A percentile compares a stretch with the other conserved stretches of the same genome.
phyloP scores from a whole-genome alignment of 768 basidiomycete species.

The Phlegmacium glaucopus region DNA sequence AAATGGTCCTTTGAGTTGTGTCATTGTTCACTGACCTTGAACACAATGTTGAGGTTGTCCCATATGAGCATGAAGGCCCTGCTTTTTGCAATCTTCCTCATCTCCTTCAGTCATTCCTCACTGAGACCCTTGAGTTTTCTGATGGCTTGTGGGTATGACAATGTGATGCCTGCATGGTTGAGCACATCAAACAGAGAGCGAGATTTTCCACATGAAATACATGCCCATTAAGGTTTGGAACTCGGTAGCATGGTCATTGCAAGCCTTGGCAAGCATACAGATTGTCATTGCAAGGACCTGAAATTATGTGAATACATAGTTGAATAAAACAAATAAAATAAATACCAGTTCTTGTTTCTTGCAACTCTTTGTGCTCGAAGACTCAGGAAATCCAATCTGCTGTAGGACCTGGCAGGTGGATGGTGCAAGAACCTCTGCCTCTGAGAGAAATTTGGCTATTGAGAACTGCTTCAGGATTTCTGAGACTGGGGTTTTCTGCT shows the following conservation, averaged over 20 bases:
- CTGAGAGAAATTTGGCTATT: not conserved
- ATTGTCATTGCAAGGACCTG: conserved; percentile 9
- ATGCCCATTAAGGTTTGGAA: conserved; percentile 18
- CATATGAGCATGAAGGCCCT: conserved; percentile 15
- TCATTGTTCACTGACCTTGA: conserved; percentile 19
- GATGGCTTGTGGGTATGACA: conserved; percentile 16
- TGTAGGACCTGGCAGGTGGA: conserved; percentile 6
- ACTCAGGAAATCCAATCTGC: conserved; percentile 2
- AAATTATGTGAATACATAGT: not conserved
- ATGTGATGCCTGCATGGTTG: conserved; percentile 17
- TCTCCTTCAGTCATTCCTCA: conserved; percentile 6
- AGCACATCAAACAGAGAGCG: conserved; percentile 19
- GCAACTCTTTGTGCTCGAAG: not conserved
- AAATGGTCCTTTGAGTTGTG: conserved; percentile 19
- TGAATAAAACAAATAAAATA: not conserved
- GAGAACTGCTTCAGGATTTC: conserved; percentile 8
- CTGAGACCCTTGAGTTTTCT: conserved; percentile 11
- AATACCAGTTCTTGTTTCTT: conserved; percentile 7
- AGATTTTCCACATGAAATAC: conserved; percentile 16
- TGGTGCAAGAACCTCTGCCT: conserved; percentile 8
- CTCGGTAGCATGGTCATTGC: conserved; percentile 17
- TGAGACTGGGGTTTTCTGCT: not conserved
- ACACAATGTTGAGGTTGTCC: conserved; percentile 26
- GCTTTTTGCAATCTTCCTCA: conserved; percentile 2
- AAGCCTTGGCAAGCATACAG: conserved; percentile 16